Conservation (phyloP, 257 asterid species). For the Echites panduratus region DNA sequence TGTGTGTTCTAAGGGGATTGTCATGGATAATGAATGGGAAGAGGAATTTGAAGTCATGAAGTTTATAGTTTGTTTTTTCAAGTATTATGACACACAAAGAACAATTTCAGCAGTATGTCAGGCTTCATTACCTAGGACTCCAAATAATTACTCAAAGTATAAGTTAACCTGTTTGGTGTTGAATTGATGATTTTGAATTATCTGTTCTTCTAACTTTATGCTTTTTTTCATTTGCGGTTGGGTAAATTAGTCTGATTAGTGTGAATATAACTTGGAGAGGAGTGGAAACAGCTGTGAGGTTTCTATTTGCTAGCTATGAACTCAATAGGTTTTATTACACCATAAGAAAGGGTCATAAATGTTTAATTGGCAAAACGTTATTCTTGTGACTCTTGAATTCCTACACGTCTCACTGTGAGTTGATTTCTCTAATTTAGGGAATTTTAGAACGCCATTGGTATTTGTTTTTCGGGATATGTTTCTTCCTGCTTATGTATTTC, state of each 20-base stretch:
- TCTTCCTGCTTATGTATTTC: slow-evolving; percentile 21
- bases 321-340: background rate
- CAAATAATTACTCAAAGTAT: background rate
- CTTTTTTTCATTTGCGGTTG: background rate
- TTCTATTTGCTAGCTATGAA: background rate
- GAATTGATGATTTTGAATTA: background rate
- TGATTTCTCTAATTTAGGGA: background rate
- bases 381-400: background rate
- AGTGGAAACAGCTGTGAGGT: too few relatives aligned
- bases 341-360: background rate
- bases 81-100: background rate
- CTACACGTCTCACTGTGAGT: background rate
- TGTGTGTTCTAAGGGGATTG: background rate
- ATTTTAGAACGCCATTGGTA: background rate
- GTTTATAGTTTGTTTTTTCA: too few relatives aligned
- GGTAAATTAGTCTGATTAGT: background rate
- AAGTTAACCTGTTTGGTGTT: background rate
- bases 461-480: background rate
- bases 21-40: background rate
- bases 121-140: background rate
- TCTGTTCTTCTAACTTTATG: background rate
- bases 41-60: background rate
- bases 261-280: background rate
- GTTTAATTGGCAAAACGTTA: background rate
- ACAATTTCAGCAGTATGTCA: background rate